Conservation (phyloP, 805 yeast genomes). For the Candida awuae region DNA sequence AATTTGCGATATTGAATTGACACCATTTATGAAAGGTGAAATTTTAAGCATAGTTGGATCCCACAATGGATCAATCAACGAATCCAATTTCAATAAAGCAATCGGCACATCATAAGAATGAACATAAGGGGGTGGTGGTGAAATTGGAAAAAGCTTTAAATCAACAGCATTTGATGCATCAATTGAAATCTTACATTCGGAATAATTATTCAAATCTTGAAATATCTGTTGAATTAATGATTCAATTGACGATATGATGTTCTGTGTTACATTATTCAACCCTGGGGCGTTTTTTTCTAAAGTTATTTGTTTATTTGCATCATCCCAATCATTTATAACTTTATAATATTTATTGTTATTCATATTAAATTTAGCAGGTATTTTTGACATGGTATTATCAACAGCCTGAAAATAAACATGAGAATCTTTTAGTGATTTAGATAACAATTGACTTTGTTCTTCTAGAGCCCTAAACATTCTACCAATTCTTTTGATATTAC, state of each 20-base stretch:
- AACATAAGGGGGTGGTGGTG: constrained; percentile 71
- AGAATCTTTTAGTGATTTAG: constrained; percentile 42
- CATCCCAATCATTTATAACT: constrained; percentile 26
- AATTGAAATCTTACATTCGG: constrained; percentile 91
- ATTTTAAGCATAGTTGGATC: constrained; percentile 93
- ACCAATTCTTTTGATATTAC: constrained; percentile 76
- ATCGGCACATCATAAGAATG: constrained; percentile 85
- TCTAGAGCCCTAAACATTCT: constrained; percentile 84
- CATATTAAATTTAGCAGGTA: constrained; percentile 3
- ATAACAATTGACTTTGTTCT: constrained; percentile 74
- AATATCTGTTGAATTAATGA: constrained; percentile 81
- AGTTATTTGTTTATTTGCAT: constrained; percentile 20
- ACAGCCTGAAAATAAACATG: constrained; percentile 33
- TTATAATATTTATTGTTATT: constrained; percentile 23
- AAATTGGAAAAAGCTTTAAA: constrained; percentile 86
- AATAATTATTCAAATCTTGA: constrained; percentile 89
- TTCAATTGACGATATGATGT: constrained; percentile 45
- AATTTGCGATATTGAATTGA: constrained; percentile 72
- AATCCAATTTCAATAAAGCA: constrained; percentile 67
- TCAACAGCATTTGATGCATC: constrained; percentile 86
- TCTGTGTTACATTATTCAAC: constrained; percentile 17
- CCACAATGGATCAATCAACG: constrained; percentile 85
- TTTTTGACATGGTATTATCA: background rate
- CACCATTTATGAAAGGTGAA: constrained; percentile 78
- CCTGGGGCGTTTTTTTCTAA: constrained; percentile 18